These are phyloP conservation scores for Acrocalymma vagum DNA, from an alignment of 2,329 filamentous ascomycete genomes.

Conservation along the genomic window DNA sequence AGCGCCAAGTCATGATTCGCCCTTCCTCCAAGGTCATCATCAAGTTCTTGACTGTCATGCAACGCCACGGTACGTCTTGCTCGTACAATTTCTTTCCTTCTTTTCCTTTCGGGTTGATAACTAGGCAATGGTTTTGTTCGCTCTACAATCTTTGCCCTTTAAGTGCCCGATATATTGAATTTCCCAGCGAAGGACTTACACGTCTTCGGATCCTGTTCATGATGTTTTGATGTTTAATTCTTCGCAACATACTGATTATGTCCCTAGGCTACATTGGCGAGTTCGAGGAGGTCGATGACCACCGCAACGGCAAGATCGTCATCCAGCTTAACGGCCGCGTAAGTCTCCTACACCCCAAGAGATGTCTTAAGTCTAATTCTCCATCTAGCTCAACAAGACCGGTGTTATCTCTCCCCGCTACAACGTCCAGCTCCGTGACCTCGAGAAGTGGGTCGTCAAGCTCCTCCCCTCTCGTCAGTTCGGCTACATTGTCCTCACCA, in stretches of 20 bases:
- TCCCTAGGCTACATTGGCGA: conserved; percentile 93
- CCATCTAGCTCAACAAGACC: conserved; percentile 84
- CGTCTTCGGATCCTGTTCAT: conserved; percentile 79
- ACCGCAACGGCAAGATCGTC: conserved; percentile 99
- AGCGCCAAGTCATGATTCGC: conserved; percentile 98
- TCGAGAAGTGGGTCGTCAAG: conserved; percentile 99
- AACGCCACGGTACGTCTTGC: conserved; percentile 90
- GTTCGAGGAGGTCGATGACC: conserved; percentile 99
- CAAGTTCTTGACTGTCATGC: conserved; percentile 99
- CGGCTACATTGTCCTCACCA: conserved; percentile 98
- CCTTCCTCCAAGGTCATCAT: conserved; percentile 99
- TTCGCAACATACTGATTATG: conserved; percentile 81
- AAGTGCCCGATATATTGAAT: conserved; percentile 97
- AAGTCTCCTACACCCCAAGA: conserved; percentile 34
- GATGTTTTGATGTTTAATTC: conserved; percentile 94
- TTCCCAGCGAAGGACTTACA: conserved; percentile 93
- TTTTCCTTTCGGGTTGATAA: conserved; percentile 92
- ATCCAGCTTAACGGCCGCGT: conserved; percentile 97
- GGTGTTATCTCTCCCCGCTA: conserved; percentile 99
- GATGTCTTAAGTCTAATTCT: no score
- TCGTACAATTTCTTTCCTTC: conserved; percentile 39
- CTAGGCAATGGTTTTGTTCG: conserved; percentile 92
- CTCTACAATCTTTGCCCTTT: conserved; percentile 97
- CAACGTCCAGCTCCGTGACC: conserved; percentile 96
- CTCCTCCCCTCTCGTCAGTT: conserved; percentile 99